Base-by-base conservation (phyloP, 1,139 yeast genomes). In the Suhomyces maxii region DNA sequence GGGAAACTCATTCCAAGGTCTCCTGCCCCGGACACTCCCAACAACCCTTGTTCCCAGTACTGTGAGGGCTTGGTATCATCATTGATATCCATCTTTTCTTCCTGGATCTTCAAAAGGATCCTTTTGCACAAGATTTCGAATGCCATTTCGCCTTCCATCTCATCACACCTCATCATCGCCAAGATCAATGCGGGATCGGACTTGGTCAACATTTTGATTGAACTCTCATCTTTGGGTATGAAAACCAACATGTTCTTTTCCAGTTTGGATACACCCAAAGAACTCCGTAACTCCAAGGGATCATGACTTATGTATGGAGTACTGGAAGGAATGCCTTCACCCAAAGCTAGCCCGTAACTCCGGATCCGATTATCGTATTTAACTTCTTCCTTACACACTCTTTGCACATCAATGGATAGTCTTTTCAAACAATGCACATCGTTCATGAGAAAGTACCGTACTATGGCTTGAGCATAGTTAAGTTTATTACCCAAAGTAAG, bases 81-180 rank as follows among this genome's bases (percentile, higher is more conserved):
- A 8, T 34, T 49, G 14, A 37, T 30, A 2, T 28, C 31, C 31
- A 28, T 28, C 34, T 44, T 48, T 3, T 34, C 43, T 13, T 54
- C 57, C 33, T 52, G 53, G 31, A 53, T 53, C 43, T 48, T 51
- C 37, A 55, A 45, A 33, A 55, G 46, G n/a, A 55, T 40, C 23
- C 54, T 37, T 42, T 55, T 55, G 51, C 55, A 46, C 45, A 51
- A 39, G 32, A 55, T 51, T 41, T 50, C 52, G 38, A 53, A 53
- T 25, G 55, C 57, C 26, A 51, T 34, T 33, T 47, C 45, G 6
- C 58, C 58, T 40, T 53, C 58, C 45, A 47, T 42, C 36, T 53
- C 56, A 35, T 53, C 56, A 30, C 50, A 39, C 28, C 48, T 36
- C 58, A 55, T 49, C 36, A 52, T 47, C 8, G 54, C 48, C 26